phyloP scores from a whole-genome alignment of 1,284 basidiomycete genomes.

The Macrocystidia cucumis region DNA sequence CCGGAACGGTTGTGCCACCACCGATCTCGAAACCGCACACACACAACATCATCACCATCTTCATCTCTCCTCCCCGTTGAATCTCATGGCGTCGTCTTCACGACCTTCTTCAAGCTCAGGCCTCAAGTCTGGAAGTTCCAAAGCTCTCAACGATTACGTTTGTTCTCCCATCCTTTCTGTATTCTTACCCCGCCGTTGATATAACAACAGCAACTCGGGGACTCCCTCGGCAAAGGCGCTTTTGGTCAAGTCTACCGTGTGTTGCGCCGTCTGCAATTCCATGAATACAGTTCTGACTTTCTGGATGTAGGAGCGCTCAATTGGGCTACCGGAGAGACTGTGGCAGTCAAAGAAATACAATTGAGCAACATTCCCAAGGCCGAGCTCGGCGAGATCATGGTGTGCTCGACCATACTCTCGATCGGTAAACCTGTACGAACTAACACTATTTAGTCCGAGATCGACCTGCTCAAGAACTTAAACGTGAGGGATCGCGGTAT shows the following conservation, averaged over 20 bases:
- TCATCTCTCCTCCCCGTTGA: conserved; percentile 9
- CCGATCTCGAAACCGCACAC: too few relatives aligned
- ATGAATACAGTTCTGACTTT: conserved; percentile 2
- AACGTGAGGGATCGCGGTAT: conserved; percentile 48
- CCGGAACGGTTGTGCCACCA: too few relatives aligned
- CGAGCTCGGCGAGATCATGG: conserved; percentile 96
- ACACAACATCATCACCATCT: conserved; percentile 8
- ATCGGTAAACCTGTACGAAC: conserved; percentile 8
- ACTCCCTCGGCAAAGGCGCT: conserved; percentile 90
- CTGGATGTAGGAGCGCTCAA: conserved; percentile 74
- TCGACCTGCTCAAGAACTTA: conserved; percentile 94
- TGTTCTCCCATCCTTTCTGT: conserved; percentile 20
- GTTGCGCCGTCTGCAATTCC: conserved; percentile 17
- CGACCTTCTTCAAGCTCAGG: conserved; percentile 30
- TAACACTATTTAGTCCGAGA: conserved; percentile 69
- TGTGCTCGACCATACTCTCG: conserved; percentile 26
- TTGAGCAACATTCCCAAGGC: conserved; percentile 89
- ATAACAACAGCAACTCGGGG: conserved; percentile 92
- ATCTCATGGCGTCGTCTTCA: conserved; percentile 34
- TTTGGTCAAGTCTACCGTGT: conserved; percentile 92
- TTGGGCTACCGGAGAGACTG: conserved; percentile 94
- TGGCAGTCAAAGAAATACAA: conserved; percentile 93
- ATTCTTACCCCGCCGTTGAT: too few relatives aligned
- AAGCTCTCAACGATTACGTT: conserved; percentile 56
- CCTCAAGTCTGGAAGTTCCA: conserved; percentile 32